These are phyloP conservation scores for Diaporthe sp. DNA, from an alignment of 2,329 filamentous ascomycete species.

Conservation along the genomic window DNA sequence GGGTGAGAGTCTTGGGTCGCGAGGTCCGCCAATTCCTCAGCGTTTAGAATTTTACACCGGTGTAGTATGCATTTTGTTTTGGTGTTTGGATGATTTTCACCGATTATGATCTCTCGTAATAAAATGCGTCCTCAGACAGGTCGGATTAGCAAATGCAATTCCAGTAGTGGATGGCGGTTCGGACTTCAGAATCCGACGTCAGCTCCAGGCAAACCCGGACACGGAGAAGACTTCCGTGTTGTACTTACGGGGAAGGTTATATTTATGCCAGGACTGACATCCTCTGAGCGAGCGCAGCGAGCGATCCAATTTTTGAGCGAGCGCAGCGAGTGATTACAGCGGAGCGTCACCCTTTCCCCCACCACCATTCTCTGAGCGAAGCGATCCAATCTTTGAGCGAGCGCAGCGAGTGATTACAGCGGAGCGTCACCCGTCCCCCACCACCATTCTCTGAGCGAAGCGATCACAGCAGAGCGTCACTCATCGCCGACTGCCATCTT, in stretches of 20 bases:
- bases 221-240: neutral
- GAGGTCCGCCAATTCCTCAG: neutral
- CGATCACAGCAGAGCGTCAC: too few relatives aligned
- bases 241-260: too few relatives aligned
- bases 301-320: neutral
- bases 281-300: too few relatives aligned
- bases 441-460: too few relatives aligned
- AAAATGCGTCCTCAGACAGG: neutral
- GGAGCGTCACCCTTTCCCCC: neutral
- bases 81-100: neutral
- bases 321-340: neutral
- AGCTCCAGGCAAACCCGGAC: neutral
- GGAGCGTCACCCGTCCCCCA: too few relatives aligned
- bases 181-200: constrained; percentile 5
- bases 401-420: too few relatives aligned
- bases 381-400: too few relatives aligned
- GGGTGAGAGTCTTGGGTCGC: neutral
- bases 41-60: too few relatives aligned
- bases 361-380: too few relatives aligned
- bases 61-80: neutral
- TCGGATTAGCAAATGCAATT: neutral
- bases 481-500: too few relatives aligned
- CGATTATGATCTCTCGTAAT: neutral
- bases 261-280: neutral
- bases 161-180: neutral